Conservation (phyloP, 1,139 yeast species). For the Suhomyces kunorum region DNA sequence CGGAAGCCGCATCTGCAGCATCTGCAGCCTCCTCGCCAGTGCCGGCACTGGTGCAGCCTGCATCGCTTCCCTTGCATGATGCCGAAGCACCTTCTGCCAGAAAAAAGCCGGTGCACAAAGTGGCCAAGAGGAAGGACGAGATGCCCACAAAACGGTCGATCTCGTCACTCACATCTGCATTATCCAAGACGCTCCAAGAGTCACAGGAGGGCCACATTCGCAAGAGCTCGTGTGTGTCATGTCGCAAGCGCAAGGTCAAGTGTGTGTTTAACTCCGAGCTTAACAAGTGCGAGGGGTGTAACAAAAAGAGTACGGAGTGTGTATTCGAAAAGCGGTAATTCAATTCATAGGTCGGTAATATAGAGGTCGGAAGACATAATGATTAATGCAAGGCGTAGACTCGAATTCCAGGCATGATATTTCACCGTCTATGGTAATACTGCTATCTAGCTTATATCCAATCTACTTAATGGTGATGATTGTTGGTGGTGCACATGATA, state of each 20-base stretch:
- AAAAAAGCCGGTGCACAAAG: conserved; percentile 9
- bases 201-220: conserved; percentile 21
- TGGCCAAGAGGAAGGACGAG: conserved; percentile 13
- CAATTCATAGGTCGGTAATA: conserved; percentile 2
- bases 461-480: no score
- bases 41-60: conserved; percentile 11
- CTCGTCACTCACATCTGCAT: conserved; percentile 15
- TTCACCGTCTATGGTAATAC: no score
- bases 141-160: conserved; percentile 9
- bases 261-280: conserved; percentile 33
- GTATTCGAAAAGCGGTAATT: conserved; percentile 25
- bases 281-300: conserved; percentile 40
- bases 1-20: not conserved
- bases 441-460: no score
- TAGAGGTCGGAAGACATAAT: not conserved
- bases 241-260: conserved; percentile 43
- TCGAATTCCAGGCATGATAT: no score
- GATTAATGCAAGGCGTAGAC: not conserved
- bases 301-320: conserved; percentile 38
- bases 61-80: conserved; percentile 7
- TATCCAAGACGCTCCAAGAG: conserved; percentile 15
- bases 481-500: no score
- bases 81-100: conserved; percentile 7
- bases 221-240: conserved; percentile 38
- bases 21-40: conserved; percentile 7